A percentile compares a stretch with the other conserved stretches of the same genome.
Conservation (phyloP, 768 basidiomycete genomes). For the Auricularia cornea region DNA sequence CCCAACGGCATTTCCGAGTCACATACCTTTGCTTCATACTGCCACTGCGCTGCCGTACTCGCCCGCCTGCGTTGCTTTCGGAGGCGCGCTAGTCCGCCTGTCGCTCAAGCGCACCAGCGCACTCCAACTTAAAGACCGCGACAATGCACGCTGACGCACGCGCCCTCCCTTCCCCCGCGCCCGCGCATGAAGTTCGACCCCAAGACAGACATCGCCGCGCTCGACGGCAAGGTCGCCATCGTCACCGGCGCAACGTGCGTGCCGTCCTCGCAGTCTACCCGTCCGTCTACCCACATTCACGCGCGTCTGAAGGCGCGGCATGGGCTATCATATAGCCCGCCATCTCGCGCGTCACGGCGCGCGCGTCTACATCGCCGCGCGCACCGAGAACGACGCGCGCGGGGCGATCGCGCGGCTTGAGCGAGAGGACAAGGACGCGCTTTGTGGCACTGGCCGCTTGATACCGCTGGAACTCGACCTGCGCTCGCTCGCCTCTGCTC, state of each 20-base stretch:
- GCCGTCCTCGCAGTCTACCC: neutral
- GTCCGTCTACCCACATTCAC: too few species aligned
- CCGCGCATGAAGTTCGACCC: constrained; percentile 15
- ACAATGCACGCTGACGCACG: too few species aligned
- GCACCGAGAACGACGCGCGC: constrained; percentile 24
- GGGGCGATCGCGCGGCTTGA: constrained; percentile 27
- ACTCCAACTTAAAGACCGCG: too few species aligned
- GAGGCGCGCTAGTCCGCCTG: too few species aligned
- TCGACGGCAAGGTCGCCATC: constrained; percentile 37
- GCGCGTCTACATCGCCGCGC: constrained; percentile 31
- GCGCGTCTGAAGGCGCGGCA: constrained; percentile 20
- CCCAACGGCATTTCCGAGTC: too few species aligned
- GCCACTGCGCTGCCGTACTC: too few species aligned
- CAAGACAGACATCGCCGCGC: constrained; percentile 35
- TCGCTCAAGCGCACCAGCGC: too few species aligned
- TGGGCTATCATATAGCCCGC: constrained; percentile 31
- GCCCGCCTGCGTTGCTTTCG: too few species aligned
- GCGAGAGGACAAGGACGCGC: constrained; percentile 21
- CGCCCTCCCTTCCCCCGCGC: too few species aligned
- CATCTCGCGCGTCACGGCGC: constrained; percentile 33
- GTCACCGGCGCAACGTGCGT: constrained; percentile 44
- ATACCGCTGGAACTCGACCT: constrained; percentile 33
- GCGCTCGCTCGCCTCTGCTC: constrained; percentile 27
- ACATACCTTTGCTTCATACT: too few species aligned
- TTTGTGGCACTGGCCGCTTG: constrained; percentile 25